Evolutionary conservation across 257 asterid species (phyloP), one percentile per base, ranked within the genome.

Genomic region (Gynochthodes officinalis): DNA sequence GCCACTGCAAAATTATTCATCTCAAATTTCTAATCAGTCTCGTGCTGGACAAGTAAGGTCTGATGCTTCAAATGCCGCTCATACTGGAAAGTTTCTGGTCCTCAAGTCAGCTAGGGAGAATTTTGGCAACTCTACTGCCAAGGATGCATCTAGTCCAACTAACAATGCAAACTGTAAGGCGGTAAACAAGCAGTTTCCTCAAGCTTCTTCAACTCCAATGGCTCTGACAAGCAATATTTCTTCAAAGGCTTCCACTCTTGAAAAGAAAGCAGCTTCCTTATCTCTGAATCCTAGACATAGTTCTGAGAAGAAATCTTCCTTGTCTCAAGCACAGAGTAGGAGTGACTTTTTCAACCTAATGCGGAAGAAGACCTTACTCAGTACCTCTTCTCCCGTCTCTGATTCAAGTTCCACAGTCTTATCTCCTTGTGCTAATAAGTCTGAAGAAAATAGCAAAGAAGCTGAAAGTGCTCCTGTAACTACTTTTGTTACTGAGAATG

Each of bases 271-370:
- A 64, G 89, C 87, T 63, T 75, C 88, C 74, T 76, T 82, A 27
- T 72, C 84, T 69, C 74, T 84, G 74, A 80, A 83, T 79, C 74
- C 86, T 61, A 85, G 80, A 70, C 39, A 85, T 33, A 59, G 71
- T 9, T 73, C 68, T 39, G 97, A 89, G 79, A 89, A 91, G 90
- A 91, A 77, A 76, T 48, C 83, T 9, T 74, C 90, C 71, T 78
- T 86, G 57, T 83, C 93, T 76, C 87, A 85, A 82, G 93, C 93
- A 44, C 83, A 84, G 82, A 91, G 93, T 80, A 80, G 97, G 81
- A 89, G 93, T 79, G 91, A 89, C 71, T 91, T 91, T 82, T 91
- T 91, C 74, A 91, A 88, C 69, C 90, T 86, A 67, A 88, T 91
- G 95, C 86, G 96, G 75, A 88, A 83, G 82, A 91, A 91, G 79